Base-by-base conservation (phyloP, 75 land plant species). In the Cryptomeria japonica region DNA sequence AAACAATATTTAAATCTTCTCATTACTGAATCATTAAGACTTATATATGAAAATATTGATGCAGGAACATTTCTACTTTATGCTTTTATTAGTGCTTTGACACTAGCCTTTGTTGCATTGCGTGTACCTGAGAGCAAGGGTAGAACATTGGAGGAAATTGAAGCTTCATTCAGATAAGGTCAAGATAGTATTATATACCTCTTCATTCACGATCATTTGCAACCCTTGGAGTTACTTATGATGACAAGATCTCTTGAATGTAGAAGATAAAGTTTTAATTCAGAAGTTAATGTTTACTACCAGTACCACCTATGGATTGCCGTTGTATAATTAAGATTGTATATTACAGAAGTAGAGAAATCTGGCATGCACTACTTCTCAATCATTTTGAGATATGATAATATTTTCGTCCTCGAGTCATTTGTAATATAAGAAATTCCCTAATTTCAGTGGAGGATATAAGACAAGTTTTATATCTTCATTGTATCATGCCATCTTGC, bases 91-190 rank as follows among this genome's bases (percentile, higher is more conserved):
- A 90, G 89, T 87, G 83, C 84, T 15, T 37, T 89, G 25, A 89
- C 95, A 0, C 42, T 95, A 25, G 58, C 90, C 16, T 95, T 95
- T 58, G 94, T 93, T 37, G 92, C 88, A 42, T 86, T 80, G 32
- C 19, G 92, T 2, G 96, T 95, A 49, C 96, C 95, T 37, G 96
- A 95, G 91, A 95, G 95, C 2, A 92, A 92, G 70, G 95, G 96
- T 15, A 90, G 91, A 79, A 92, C 96, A 12, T 88, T 95, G 42
- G 96, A 95, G 80, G 94, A 95, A 90, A 95, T 95, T n/a, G 92
- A 95, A 58, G 93, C 90, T 13, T 91, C 88, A 16, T 64, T 64
- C n/a, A 64, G n/a, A 64, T 64, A 25, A 64, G 25, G 18, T 64
- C 22, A 64, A 64, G n/a, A 25, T 4, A 18, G n/a, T 64, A 64